Evolutionary conservation across 2,329 filamentous ascomycete genomes (phyloP), one percentile per base, ranked within the genome.

Genomic region (Fusarium illudens): DNA sequence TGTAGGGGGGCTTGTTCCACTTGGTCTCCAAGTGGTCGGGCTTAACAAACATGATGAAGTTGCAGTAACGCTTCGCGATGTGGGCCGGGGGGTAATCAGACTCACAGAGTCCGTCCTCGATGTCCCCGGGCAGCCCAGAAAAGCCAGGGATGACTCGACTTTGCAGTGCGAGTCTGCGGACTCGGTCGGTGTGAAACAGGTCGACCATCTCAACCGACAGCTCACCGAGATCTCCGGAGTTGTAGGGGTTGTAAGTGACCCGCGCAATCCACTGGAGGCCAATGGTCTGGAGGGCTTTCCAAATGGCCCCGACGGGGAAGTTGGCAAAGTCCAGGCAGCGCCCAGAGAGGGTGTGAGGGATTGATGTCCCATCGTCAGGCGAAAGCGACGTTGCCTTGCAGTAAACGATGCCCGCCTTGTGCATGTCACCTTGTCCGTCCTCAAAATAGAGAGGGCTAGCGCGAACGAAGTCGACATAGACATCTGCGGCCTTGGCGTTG

Each of bases 151-250:
- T 8, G 1, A n/a, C 7, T 8, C 27, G 27, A 1, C 22, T 11
- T 0, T 44, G 2, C 0, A 44, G 12, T 0, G 71, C n/a, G 1
- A 59, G 9, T 0, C 10, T 12, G 1, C 48, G 52, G 6, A 59
- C n/a, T 0, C 51, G 54, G 0, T 34, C 39, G 2, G 72, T 61
- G 6, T 71, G 39, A 2, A 66, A 66, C 0, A 71, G n/a, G 2
- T 56, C 68, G 0, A 42, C 13, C 17, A 77, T 58, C 11, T 77
- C 75, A 0, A 77, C 12, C 0, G 13, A 37, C 0, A 77, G 39
- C 1, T 51, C 12, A 2, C 59, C 64, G 1, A 32, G 11, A 3
- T 27, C n/a, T 3, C 17, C 9, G 5, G 10, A 13, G 10, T 20
- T 0, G 6, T 25, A 1, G 0, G 22, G 10, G 5, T 4, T 1